A percentile compares a stretch with the other conserved stretches of the same genome.
Evolutionary conservation across 1,284 basidiomycete genomes (phyloP).

Genomic region (Cystobasidium sp.): DNA sequence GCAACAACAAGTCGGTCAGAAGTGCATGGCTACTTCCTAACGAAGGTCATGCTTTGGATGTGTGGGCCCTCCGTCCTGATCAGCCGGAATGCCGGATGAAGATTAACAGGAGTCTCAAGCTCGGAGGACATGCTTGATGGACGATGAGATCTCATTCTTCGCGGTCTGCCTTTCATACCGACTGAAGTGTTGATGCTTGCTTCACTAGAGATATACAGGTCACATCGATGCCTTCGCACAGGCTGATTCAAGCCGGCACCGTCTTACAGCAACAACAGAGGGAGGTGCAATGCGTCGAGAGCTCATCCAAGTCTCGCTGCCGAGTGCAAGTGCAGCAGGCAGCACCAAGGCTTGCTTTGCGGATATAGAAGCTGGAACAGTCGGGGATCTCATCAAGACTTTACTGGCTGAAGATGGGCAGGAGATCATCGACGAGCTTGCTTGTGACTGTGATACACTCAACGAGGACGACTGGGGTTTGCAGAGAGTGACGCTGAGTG

Average conservation of each 20-base stretch:
- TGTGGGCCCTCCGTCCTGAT: too few relatives aligned
- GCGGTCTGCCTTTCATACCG: too few relatives aligned
- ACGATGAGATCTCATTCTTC: too few relatives aligned
- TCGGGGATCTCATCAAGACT: constrained; percentile 40
- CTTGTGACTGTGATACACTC: constrained; percentile 7
- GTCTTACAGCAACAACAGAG: background rate
- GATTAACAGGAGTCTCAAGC: too few relatives aligned
- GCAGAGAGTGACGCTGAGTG: constrained; percentile 43
- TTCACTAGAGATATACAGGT: too few relatives aligned
- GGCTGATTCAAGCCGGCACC: background rate
- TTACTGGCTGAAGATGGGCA: constrained; percentile 45
- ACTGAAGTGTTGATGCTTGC: too few relatives aligned
- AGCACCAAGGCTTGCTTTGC: constrained; percentile 41
- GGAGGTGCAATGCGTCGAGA: constrained; percentile 27
- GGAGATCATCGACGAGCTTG: constrained; percentile 39
- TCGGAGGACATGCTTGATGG: too few relatives aligned
- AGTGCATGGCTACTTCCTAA: too few relatives aligned
- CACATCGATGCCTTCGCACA: too few relatives aligned
- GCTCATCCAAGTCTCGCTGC: constrained; percentile 45
- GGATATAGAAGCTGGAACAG: constrained; percentile 10
- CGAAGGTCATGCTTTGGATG: too few relatives aligned
- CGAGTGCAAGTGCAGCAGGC: constrained; percentile 36
- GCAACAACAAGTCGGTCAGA: too few relatives aligned
- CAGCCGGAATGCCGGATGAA: too few relatives aligned
- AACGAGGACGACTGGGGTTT: constrained; percentile 42